A percentile compares a stretch with the other conserved stretches of the same genome.
Evolutionary conservation across 306 rosid genomes (phyloP).

Genomic region (Ziziphus jujuba): DNA sequence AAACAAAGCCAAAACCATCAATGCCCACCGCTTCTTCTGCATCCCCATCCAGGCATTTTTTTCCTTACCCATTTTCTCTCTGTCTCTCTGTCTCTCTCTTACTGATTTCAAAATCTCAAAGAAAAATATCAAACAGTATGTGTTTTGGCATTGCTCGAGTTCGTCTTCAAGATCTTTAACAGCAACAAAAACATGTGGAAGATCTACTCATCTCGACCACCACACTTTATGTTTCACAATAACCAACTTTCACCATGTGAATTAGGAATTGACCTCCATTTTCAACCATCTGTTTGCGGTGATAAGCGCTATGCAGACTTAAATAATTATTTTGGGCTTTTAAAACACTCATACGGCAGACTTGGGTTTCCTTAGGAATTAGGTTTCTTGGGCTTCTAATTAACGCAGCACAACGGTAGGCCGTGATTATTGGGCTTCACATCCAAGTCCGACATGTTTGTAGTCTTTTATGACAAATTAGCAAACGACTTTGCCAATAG

Average conservation of each 20-base stretch:
- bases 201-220: constrained; percentile 22
- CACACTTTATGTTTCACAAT: neutral
- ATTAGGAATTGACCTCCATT: no score
- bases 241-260: neutral
- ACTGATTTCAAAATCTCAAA: neutral
- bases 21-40: constrained; percentile 57
- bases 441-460: neutral
- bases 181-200: neutral
- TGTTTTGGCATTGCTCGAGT: constrained; percentile 21
- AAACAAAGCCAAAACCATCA: constrained; percentile 51
- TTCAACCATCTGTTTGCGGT: no score
- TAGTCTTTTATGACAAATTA: no score
- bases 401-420: neutral
- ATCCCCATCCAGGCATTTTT: constrained; percentile 41
- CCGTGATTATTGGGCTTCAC: constrained; percentile 2
- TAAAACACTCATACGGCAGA: neutral
- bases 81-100: no score
- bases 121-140: neutral
- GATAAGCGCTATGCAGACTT: no score
- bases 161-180: constrained; percentile 14
- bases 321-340: constrained; percentile 7
- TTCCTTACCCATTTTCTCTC: constrained; percentile 45
- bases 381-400: constrained; percentile 6
- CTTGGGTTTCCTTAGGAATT: constrained; percentile 2
- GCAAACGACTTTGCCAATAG: no score